Evolutionary conservation across 139 green algal genomes (phyloP).

Genomic region (Protoeuglena noctilucae): DNA sequence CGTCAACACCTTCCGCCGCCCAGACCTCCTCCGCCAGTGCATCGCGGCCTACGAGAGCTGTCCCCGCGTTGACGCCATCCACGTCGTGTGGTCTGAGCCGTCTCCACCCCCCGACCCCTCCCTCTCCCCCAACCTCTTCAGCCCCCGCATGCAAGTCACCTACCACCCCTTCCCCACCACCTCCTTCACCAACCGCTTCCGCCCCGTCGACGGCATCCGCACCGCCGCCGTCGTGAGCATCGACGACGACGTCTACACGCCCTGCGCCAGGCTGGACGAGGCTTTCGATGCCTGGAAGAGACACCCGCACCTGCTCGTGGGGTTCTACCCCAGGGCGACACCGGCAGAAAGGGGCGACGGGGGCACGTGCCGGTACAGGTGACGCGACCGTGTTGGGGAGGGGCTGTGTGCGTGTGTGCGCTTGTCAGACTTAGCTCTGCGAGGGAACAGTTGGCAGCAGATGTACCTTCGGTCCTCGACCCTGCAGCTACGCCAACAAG

Average conservation of each 20-base stretch:
- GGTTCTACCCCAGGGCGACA: conserved; percentile 19
- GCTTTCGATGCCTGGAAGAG: conserved; percentile 23
- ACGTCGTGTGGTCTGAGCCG: not conserved
- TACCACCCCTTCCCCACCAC: conserved; percentile 24
- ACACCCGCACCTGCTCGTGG: conserved; percentile 1
- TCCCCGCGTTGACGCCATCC: not conserved
- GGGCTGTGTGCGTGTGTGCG: conserved; percentile 16
- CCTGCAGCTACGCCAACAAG: conserved; percentile 15
- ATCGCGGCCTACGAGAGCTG: not conserved
- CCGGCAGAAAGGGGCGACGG: too few relatives aligned
- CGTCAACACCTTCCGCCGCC: not conserved
- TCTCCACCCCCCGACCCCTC: too few relatives aligned
- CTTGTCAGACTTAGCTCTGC: not conserved
- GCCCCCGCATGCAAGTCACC: conserved; percentile 11
- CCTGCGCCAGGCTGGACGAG: conserved; percentile 23
- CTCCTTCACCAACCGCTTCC: conserved; percentile 28
- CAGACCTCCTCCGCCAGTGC: not conserved
- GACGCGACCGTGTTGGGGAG: too few relatives aligned
- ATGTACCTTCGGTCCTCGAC: too few relatives aligned
- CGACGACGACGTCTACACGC: conserved; percentile 37
- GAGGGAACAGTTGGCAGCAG: too few relatives aligned
- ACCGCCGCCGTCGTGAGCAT: conserved; percentile 40
- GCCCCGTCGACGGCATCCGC: conserved; percentile 16
- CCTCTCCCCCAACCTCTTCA: too few relatives aligned
- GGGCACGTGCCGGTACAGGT: too few relatives aligned